Base-by-base conservation (phyloP, 768 basidiomycete genomes). In the Tremella fuciformis region DNA sequence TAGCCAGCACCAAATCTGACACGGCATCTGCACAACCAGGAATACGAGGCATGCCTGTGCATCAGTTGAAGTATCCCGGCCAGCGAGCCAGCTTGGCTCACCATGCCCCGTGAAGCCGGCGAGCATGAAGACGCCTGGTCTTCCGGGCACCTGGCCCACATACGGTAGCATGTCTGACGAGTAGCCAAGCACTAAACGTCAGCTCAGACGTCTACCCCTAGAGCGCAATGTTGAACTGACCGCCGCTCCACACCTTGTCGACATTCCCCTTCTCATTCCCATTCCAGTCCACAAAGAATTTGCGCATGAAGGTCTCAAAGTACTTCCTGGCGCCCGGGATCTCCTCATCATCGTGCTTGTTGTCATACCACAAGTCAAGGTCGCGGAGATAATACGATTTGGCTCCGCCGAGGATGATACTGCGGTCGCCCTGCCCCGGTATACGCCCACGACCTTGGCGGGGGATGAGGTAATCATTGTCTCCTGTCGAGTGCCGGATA, bases 21-120 rank as follows among this genome's bases (percentile, higher is more conserved):
- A 70, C 22, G 4, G 65, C 59, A 16, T 50, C 40, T 22, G 65
- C 48, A 39, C 65, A 64, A 16, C 64, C 68, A 6, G 68, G 68
- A 21, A 66, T 70, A 2, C 63, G 62, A 11, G 65, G 68, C 65
- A 70, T 70, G 24, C 68, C 64, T 66, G 55, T 8, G 24, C 11
- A 42, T 51, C 40, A 50, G 44, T 24, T 34, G 6, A 34, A 6
- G 29, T 34, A 4, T 34, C 29, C 6, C 29, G 6, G 29, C 11
- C 29, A 11, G 4, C 4, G 4, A 11, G 4, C 16, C 11, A 49
- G 13, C 41, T 41, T 8, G 8, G 63, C 68, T 49, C 22, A 70
- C 68, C 69, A 50, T 70, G 69, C 13, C 69, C 69, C n/a, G 65
- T 64, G 55, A 70, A 70, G 16, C 65, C 69, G 21, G 69, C 69